Conservation (phyloP, 1,139 yeast species). For the Saccharomyces hybrid region DNA sequence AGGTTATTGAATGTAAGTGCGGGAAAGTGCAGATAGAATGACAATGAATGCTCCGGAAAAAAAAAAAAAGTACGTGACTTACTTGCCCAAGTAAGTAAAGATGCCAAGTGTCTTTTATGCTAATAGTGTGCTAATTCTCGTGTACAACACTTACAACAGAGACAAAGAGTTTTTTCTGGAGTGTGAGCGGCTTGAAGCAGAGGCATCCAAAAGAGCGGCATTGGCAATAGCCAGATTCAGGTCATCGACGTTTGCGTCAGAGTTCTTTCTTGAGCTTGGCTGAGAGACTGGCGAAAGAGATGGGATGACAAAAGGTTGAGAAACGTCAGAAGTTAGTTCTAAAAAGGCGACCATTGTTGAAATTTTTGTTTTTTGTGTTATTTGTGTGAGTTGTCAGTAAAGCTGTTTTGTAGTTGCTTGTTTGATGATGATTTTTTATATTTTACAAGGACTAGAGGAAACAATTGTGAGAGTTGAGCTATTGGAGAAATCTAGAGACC, state of each 20-base stretch:
- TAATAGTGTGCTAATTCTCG: not conserved
- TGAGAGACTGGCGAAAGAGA: conserved; percentile 51
- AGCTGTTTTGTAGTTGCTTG: not conserved
- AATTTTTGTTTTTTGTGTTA: conserved; percentile 8
- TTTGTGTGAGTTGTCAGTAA: conserved; percentile 2
- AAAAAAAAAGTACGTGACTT: not conserved
- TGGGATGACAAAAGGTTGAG: conserved; percentile 59
- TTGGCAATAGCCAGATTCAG: conserved; percentile 9
- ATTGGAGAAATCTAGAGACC: not conserved
- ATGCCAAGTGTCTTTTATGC: not conserved
- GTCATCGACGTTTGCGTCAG: conserved; percentile 16
- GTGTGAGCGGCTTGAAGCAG: conserved; percentile 4
- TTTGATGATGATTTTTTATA: not conserved
- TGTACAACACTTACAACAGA: conserved; percentile 7
- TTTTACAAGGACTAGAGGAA: not conserved
- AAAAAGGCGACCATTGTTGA: conserved; percentile 37
- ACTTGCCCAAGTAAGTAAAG: conserved; percentile 12
- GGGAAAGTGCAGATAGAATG: not conserved
- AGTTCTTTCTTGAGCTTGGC: conserved; percentile 25
- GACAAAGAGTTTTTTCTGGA: conserved; percentile 13
- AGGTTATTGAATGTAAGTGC: not conserved
- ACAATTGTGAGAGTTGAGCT: not conserved
- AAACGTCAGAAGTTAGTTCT: conserved; percentile 47
- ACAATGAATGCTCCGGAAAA: not conserved
- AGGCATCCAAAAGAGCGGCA: conserved; percentile 3